A percentile compares a stretch with the other conserved stretches of the same genome.
Evolutionary conservation across 78 protist genomes (phyloP).

Genomic region (Monocercomonoides exilis): DNA sequence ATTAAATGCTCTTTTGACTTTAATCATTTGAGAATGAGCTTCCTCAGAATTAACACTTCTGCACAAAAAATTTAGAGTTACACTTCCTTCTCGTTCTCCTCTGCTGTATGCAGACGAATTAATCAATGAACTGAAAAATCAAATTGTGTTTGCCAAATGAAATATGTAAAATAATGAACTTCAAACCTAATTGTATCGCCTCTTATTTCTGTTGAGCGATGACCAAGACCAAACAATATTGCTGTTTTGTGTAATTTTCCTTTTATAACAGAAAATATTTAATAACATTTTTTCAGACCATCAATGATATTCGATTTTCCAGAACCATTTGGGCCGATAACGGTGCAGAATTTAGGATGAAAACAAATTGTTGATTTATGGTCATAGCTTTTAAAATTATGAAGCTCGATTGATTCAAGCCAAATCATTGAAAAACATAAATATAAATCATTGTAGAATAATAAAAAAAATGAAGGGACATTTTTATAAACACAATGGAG

Average conservation of each 20-base stretch:
- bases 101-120: background rate
- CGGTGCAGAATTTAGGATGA: conserved; percentile 67
- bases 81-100: background rate
- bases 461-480: conserved; percentile 4
- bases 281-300: no score
- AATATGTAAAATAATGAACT: background rate
- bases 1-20: background rate
- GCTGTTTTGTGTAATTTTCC: background rate
- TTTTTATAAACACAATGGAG: background rate
- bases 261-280: no score
- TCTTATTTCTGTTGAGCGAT: background rate
- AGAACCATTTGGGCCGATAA: conserved; percentile 99
- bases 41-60: background rate
- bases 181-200: background rate
- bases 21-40: background rate
- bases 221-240: background rate
- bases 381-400: background rate
- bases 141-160: no score
- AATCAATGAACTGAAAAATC: background rate
- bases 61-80: background rate
- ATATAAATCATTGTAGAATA: no score
- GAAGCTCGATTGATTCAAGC: background rate
- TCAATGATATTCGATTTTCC: conserved; percentile 99
- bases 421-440: background rate
- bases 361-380: background rate